These are phyloP conservation scores for Tolypocladium tundrense DNA, from an alignment of 2,329 filamentous ascomycete genomes.

Conservation along the genomic window DNA sequence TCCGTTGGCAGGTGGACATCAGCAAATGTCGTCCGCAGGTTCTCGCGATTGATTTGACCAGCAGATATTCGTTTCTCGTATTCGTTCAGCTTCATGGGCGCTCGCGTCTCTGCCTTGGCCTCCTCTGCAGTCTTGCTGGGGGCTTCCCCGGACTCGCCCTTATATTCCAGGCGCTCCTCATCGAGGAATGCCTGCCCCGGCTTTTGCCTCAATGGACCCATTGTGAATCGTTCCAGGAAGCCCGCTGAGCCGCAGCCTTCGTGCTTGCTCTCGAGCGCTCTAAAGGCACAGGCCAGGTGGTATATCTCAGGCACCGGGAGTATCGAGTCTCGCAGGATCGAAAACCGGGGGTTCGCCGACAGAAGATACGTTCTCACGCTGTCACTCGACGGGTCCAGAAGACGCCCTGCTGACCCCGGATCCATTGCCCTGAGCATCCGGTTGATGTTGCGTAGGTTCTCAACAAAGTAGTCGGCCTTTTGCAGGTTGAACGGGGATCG, in stretches of 20 bases:
- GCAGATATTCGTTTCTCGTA: constrained; percentile 76
- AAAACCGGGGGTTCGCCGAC: constrained; percentile 14
- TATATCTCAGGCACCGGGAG: constrained; percentile 29
- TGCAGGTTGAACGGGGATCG: constrained; percentile 13
- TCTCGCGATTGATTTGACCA: constrained; percentile 71
- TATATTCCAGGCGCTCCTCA: constrained; percentile 15
- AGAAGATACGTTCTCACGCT: constrained; percentile 15
- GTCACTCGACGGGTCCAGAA: constrained; percentile 10
- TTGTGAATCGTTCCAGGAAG: constrained; percentile 19
- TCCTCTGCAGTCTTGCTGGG: constrained; percentile 18
- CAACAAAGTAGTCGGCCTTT: constrained; percentile 28
- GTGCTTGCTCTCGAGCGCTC: constrained; percentile 11
- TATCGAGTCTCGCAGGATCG: constrained; percentile 22
- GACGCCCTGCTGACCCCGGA: constrained; percentile 5
- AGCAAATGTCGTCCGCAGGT: constrained; percentile 77
- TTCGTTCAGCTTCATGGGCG: constrained; percentile 46
- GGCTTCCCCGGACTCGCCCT: constrained; percentile 12
- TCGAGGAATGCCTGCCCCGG: constrained; percentile 19
- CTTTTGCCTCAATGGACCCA: constrained; percentile 21
- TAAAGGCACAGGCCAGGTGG: constrained; percentile 24
- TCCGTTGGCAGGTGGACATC: constrained; percentile 76
- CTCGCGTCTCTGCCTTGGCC: constrained; percentile 14
- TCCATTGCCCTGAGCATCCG: constrained; percentile 33
- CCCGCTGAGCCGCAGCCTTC: constrained; percentile 12
- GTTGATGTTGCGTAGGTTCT: constrained; percentile 37